Evolutionary conservation across 2,329 filamentous ascomycete genomes (phyloP).

Genomic region (Xylariaceae sp.): DNA sequence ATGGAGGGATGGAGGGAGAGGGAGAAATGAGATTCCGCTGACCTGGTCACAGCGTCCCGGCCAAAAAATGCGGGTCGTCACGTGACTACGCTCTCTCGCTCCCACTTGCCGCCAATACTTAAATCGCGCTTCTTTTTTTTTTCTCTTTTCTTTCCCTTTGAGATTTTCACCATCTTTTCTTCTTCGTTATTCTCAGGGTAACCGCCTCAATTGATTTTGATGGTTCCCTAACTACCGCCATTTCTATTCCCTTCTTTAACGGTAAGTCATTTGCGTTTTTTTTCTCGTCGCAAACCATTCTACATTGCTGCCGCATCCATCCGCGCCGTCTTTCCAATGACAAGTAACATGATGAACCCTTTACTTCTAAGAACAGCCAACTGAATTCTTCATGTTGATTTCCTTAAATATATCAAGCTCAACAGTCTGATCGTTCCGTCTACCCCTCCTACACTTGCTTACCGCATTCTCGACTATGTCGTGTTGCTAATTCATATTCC

Average conservation of each 20-base stretch:
- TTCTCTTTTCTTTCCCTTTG: background rate
- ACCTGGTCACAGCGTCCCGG: background rate
- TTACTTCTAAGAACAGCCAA: constrained; percentile 61
- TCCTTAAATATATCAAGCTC: constrained; percentile 53
- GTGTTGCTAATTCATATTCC: constrained; percentile 2
- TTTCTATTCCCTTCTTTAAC: constrained; percentile 4
- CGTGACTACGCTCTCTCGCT: background rate
- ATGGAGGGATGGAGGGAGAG: no score
- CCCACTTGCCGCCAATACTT: background rate
- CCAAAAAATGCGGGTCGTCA: background rate
- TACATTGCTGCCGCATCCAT: background rate
- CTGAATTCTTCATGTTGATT: constrained; percentile 55
- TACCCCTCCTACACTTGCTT: background rate
- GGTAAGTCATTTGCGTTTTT: constrained; percentile 11
- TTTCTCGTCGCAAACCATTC: background rate
- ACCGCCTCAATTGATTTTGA: no score
- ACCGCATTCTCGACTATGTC: background rate
- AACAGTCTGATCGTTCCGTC: constrained; percentile 50
- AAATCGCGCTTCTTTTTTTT: background rate
- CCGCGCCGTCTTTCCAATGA: background rate
- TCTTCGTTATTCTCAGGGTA: no score
- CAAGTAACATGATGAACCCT: constrained; percentile 44
- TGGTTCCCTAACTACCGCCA: background rate
- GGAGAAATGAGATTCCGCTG: no score
- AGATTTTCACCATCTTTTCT: background rate